Percentiles rank a stretch among this genome's conserved stretches.
phyloP scores from a whole-genome alignment of 2,329 filamentous ascomycete genomes.

The Sclerotinia spermophila region DNA sequence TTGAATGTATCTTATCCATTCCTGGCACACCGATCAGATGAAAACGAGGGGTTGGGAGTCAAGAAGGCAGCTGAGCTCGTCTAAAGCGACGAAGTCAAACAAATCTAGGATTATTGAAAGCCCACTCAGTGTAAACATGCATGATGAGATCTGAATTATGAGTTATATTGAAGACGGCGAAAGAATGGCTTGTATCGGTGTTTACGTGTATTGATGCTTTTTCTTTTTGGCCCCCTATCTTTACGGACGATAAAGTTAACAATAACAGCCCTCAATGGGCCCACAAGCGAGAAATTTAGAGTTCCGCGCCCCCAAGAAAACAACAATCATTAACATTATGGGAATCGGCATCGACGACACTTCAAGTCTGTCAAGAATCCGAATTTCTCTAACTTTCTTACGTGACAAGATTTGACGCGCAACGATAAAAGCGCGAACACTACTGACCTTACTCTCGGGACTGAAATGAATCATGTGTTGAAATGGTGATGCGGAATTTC shows the following conservation, averaged over 20 bases:
- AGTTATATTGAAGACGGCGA: not conserved
- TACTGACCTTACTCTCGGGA: constrained; percentile 10
- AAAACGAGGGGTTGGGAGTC: constrained; percentile 6
- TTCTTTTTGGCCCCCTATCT: constrained; percentile 6
- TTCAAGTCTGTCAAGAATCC: not conserved
- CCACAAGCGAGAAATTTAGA: constrained; percentile 13
- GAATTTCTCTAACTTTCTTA: not conserved
- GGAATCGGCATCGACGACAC: not conserved
- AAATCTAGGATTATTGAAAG: constrained; percentile 9
- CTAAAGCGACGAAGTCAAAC: constrained; percentile 2
- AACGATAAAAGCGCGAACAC: constrained; percentile 5
- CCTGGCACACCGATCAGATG: constrained; percentile 11
- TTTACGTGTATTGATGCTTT: not conserved
- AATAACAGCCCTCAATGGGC: constrained; percentile 11
- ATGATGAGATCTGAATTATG: constrained; percentile 6
- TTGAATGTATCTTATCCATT: constrained; percentile 5
- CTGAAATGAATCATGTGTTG: constrained; percentile 12
- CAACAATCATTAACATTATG: not conserved
- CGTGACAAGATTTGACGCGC: not conserved
- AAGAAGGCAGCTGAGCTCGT: constrained; percentile 10
- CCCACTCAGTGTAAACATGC: constrained; percentile 1
- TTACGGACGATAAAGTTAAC: not conserved
- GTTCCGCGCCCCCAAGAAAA: constrained; percentile 17
- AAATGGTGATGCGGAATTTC: constrained; percentile 8
- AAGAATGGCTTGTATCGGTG: not conserved